Evolutionary conservation across 768 basidiomycete species (phyloP).

Genomic region (Rhodotorula toruloides): DNA sequence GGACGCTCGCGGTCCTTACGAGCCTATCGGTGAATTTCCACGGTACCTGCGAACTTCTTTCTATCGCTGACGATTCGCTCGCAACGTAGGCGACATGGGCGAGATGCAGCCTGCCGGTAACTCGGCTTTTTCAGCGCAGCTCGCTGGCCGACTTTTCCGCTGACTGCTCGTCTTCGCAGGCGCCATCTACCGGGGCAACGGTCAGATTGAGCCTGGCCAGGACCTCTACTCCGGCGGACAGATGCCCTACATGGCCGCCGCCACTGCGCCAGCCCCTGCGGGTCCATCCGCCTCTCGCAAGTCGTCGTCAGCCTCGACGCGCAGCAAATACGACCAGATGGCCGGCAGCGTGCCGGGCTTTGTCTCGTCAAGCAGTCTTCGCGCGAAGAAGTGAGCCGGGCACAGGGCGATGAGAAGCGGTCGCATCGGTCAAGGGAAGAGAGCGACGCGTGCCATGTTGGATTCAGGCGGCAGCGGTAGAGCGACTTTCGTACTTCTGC

Average conservation of each 20-base stretch:
- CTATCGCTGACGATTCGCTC: background rate
- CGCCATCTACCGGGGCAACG: background rate
- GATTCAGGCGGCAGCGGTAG: no score
- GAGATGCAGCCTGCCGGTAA: background rate
- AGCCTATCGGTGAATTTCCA: constrained; percentile 1
- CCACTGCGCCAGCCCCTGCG: background rate
- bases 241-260: background rate
- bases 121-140: no score
- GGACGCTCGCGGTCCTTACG: background rate
- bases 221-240: background rate
- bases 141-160: no score
- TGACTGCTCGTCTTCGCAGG: background rate
- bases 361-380: no score
- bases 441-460: no score
- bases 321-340: no score
- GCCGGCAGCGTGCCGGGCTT: no score
- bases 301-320: background rate
- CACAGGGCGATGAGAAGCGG: no score
- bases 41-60: no score
- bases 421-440: no score
- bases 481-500: no score
- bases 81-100: background rate
- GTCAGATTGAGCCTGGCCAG: background rate
- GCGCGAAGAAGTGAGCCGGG: no score
- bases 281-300: background rate